Percentiles rank a stretch among this genome's conserved stretches.
These are phyloP conservation scores for Colletotrichum somersetense DNA, from an alignment of 2,329 filamentous ascomycete genomes.

Conservation along the genomic window DNA sequence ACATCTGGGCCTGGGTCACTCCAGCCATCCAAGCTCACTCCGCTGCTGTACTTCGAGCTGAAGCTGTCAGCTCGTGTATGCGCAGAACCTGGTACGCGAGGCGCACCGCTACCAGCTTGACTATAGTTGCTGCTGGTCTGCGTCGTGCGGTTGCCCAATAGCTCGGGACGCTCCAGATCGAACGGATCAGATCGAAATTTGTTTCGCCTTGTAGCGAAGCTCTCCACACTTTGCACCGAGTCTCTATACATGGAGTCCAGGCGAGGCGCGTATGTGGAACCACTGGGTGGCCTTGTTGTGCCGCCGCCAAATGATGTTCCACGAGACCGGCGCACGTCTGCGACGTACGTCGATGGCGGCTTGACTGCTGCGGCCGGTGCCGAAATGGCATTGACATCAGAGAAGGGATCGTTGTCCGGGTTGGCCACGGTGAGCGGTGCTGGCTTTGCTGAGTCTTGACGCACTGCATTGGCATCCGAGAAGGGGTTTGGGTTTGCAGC, in stretches of 20 bases:
- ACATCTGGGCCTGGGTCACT: slow-evolving; percentile 68
- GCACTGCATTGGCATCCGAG: slow-evolving; percentile 60
- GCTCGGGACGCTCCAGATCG: slow-evolving; percentile 69
- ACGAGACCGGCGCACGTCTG: slow-evolving; percentile 63
- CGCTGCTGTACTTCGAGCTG: slow-evolving; percentile 64
- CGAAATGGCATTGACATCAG: slow-evolving; percentile 60
- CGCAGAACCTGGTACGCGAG: slow-evolving; percentile 47
- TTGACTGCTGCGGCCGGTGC: slow-evolving; percentile 46
- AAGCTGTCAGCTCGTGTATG: slow-evolving; percentile 56
- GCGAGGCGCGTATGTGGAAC: slow-evolving; percentile 44
- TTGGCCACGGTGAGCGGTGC: slow-evolving; percentile 51
- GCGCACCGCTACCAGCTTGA: slow-evolving; percentile 42
- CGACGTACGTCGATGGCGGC: slow-evolving; percentile 58
- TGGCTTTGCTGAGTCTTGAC: slow-evolving; percentile 55
- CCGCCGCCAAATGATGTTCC: slow-evolving; percentile 56
- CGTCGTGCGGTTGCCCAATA: slow-evolving; percentile 52
- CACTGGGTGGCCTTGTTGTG: slow-evolving; percentile 47
- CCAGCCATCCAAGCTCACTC: slow-evolving; percentile 61
- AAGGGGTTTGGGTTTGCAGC: slow-evolving; percentile 61
- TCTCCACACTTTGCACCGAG: slow-evolving; percentile 54
- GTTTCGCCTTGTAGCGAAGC: slow-evolving; percentile 61
- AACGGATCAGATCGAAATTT: slow-evolving; percentile 75
- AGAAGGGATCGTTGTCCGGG: slow-evolving; percentile 59
- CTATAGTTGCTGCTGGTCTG: slow-evolving; percentile 49
- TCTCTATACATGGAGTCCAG: slow-evolving; percentile 58